A percentile compares a stretch with the other conserved stretches of the same genome.
phyloP scores from a whole-genome alignment of 202 grass and related monocot species.

The Musa balbisiana region DNA sequence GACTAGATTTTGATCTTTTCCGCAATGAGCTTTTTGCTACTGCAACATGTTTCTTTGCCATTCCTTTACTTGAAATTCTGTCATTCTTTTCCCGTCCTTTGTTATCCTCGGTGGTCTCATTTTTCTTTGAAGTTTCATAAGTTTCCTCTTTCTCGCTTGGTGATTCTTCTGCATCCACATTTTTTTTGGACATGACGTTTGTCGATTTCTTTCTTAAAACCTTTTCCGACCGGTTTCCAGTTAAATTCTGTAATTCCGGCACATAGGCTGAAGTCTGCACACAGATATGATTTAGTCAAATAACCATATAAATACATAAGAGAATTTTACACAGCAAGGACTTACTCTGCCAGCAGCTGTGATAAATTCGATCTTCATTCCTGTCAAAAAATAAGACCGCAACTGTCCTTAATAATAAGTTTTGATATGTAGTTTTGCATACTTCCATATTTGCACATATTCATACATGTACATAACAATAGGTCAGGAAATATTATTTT shows the following conservation, averaged over 20 bases:
- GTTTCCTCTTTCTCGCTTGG: constrained; percentile 16
- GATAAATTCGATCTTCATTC: constrained; percentile 92
- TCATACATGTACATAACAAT: no score
- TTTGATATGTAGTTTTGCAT: no score
- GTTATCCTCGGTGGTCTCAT: constrained; percentile 4
- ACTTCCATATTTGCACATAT: no score
- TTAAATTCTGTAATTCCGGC: constrained; percentile 64
- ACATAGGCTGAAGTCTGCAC: constrained; percentile 75
- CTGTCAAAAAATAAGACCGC: constrained; percentile 25
- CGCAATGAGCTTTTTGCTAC: constrained; percentile 23
- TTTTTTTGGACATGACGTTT: constrained; percentile 1
- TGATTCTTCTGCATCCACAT: constrained; percentile 15
- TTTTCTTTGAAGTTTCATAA: constrained; percentile 2
- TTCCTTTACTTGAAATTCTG: constrained; percentile 1
- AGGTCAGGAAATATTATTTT: no score
- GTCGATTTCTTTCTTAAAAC: constrained; percentile 21
- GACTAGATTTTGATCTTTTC: constrained; percentile 19
- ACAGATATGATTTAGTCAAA: constrained; percentile 2
- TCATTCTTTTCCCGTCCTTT: constrained; percentile 14
- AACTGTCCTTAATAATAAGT: no score
- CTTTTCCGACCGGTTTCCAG: constrained; percentile 31
- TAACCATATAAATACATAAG: not conserved
- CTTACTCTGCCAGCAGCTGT: constrained; percentile 88
- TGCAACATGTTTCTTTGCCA: constrained; percentile 5
- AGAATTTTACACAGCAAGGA: not conserved